A percentile compares a stretch with the other conserved stretches of the same genome.
Conservation (phyloP, 371 early-diverging fungal species). For the Actinomortierella ambigua region DNA sequence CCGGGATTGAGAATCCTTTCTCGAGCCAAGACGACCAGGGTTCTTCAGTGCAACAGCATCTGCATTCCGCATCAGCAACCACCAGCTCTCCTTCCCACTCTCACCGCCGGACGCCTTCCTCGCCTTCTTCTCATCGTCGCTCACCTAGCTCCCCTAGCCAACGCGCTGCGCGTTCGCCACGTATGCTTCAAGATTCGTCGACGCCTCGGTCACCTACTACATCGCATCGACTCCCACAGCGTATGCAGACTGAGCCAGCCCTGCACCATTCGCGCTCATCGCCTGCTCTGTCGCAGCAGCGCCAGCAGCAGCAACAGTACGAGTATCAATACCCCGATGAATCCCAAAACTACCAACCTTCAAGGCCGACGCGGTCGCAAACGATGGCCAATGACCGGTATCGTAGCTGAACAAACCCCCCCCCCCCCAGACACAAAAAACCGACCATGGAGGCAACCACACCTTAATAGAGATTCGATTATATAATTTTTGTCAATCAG, state of each 20-base stretch:
- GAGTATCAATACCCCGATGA: no score
- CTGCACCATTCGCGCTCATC: not conserved
- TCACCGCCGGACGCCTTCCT: no score
- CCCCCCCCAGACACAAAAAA: no score
- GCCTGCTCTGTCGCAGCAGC: not conserved
- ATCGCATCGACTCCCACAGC: not conserved
- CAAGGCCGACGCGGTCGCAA: constrained; percentile 7
- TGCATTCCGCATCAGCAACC: no score
- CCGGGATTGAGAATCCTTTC: not conserved
- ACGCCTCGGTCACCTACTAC: not conserved
- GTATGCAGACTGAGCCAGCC: not conserved
- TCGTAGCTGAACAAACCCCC: not conserved
- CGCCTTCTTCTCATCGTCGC: no score
- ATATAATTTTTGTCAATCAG: constrained; percentile 1
- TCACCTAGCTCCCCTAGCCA: no score
- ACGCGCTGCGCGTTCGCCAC: not conserved
- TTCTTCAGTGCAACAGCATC: not conserved
- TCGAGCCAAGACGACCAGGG: not conserved
- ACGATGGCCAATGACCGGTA: not conserved
- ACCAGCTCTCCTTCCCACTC: not conserved
- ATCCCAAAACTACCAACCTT: not conserved
- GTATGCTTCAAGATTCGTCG: not conserved
- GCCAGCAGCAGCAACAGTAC: not conserved
- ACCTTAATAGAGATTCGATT: not conserved
- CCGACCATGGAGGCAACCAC: no score